Evolutionary conservation across 495 filamentous ascomycete genomes (phyloP), one percentile per base, ranked within the genome.

Genomic region (Neurospora tetraspora): DNA sequence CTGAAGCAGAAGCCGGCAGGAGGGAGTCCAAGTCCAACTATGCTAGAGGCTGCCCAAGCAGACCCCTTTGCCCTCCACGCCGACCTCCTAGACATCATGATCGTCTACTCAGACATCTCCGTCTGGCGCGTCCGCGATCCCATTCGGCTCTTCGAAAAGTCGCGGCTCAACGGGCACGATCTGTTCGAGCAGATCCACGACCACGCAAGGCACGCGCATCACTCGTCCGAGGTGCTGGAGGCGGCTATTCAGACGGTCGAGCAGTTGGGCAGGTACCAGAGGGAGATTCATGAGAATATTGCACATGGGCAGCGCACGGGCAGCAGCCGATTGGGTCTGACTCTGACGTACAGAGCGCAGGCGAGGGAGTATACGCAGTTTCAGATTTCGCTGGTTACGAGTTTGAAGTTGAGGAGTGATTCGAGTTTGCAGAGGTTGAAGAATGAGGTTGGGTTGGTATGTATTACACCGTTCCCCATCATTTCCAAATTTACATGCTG

Each of bases 101-200:
- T 74, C n/a, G 69, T 73, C 3, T 73, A 76, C 42, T 71, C 42
- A 8, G 76, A 78, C 36, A 68, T 78, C 39, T 68, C 76, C 0
- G 76, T 78, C 18, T 78, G 76, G 76, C 36, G 76, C 0, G 65
- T 78, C 1, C 74, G 76, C 9, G 76, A 78, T 69, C 76, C 76
- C 3, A 73, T 78, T 5, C 70, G 76, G 20, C 18, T 47, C 1
- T 42, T 78, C 11, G 76, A 78, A 39, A 78, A 75, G 72, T 75
- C 74, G 36, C 53, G 53, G 68, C 31, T 4, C 6, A 18, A 37
- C n/a, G 8, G 45, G 36, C 37, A 43, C 36, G 2, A 23, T 43
- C 16, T 34, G 27, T 78, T 78, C 39, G 45, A 53, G 9, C 71
- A 71, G 3, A 73, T 76, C 37, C 76, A 78, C 40, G 76, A 78